Evolutionary conservation across 192 early-diverging fungal species (phyloP).

Genomic region (Spinellus fusiger): DNA sequence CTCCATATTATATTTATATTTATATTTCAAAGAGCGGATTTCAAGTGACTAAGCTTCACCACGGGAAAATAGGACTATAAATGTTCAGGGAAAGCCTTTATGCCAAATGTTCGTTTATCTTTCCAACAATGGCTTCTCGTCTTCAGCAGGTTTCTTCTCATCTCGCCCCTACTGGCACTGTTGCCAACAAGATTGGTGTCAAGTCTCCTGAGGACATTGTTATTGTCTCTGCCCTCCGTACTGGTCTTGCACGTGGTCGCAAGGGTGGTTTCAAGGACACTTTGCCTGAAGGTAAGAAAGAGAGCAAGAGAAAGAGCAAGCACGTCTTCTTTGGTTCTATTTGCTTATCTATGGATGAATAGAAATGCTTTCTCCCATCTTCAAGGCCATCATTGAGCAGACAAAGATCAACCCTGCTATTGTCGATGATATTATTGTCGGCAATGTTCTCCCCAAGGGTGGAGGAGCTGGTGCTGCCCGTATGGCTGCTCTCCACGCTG

Average conservation of each 20-base stretch:
- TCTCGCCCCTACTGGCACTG: conserved; percentile 33
- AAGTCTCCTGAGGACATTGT: conserved; percentile 90
- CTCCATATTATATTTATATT: too few species aligned
- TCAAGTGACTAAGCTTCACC: too few species aligned
- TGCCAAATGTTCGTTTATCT: too few species aligned
- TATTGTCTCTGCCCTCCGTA: conserved; percentile 85
- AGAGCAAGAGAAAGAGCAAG: neutral
- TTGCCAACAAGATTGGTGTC: conserved; percentile 53
- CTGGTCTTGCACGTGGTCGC: conserved; percentile 81
- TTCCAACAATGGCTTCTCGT: conserved; percentile 46
- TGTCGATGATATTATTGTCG: conserved; percentile 93
- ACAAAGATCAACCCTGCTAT: conserved; percentile 79
- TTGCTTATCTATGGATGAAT: neutral
- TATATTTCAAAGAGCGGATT: too few species aligned
- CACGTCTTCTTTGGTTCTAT: neutral
- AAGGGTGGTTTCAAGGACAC: conserved; percentile 93
- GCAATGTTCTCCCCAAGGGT: conserved; percentile 83
- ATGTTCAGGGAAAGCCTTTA: too few species aligned
- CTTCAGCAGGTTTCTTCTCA: conserved; percentile 50
- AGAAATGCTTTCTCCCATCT: conserved; percentile 64
- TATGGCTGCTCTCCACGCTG: conserved; percentile 88
- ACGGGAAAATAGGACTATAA: too few species aligned
- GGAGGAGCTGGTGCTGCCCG: conserved; percentile 87
- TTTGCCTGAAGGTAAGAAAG: conserved; percentile 48
- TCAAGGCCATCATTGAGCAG: conserved; percentile 70